A percentile compares a stretch with the other conserved stretches of the same genome.
phyloP scores from a whole-genome alignment of 352 stramenopile species.

The Aphanomyces astaci region DNA sequence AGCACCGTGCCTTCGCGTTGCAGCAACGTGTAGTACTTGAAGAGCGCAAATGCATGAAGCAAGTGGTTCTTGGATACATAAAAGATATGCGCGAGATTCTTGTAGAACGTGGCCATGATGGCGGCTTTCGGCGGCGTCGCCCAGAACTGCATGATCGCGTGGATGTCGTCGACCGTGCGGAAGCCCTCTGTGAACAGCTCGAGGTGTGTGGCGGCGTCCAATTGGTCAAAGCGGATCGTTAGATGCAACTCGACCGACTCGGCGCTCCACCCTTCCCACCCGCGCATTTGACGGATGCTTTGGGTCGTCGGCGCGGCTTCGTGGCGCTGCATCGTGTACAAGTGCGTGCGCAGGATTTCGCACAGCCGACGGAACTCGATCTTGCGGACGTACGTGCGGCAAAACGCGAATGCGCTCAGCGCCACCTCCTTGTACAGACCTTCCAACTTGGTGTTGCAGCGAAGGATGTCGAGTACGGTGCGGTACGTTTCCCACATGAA shows the following conservation, averaged over 20 bases:
- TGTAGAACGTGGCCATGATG: conserved; percentile 96
- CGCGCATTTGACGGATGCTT: conserved; percentile 81
- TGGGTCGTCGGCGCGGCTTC: conserved; percentile 55
- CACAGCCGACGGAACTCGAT: conserved; percentile 96
- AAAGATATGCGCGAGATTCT: conserved; percentile 97
- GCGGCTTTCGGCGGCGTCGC: conserved; percentile 88
- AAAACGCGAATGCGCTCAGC: conserved; percentile 79
- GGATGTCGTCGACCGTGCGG: conserved; percentile 98
- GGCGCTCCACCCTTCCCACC: conserved; percentile 94
- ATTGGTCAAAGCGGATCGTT: conserved; percentile 94
- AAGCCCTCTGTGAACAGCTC: conserved; percentile 98
- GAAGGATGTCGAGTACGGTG: conserved; percentile 96
- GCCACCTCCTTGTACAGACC: conserved; percentile 66
- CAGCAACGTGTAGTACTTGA: conserved; percentile 91
- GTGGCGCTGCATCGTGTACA: conserved; percentile 93
- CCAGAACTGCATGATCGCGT: conserved; percentile 91
- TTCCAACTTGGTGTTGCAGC: conserved; percentile 92
- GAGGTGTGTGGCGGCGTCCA: conserved; percentile 91
- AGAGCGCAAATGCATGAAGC: conserved; percentile 96
- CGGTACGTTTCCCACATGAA: conserved; percentile 99
- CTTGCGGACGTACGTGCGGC: conserved; percentile 82
- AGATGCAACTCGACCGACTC: conserved; percentile 95
- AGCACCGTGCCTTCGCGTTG: conserved; percentile 87
- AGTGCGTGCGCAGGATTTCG: conserved; percentile 96
- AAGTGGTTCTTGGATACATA: conserved; percentile 95